Conservation (phyloP, 441 rosid species). For the Biscutella auriculata region DNA sequence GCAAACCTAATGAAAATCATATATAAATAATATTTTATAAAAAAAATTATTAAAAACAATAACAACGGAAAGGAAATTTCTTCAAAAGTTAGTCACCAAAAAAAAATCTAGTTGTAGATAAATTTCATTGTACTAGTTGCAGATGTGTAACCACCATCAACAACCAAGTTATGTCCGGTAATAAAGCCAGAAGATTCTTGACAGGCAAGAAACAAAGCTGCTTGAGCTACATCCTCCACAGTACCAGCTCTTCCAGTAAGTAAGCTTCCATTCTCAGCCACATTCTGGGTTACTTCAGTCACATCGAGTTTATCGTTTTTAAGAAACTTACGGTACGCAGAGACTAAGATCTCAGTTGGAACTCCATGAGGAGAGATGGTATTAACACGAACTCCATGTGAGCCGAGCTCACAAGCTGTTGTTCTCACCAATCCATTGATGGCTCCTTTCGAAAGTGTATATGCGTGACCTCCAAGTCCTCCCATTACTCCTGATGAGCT, state of each 20-base stretch:
- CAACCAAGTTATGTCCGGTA: conserved; percentile 63
- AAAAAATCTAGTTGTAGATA: conserved; percentile 31
- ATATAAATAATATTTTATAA: too few species aligned
- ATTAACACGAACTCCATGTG: conserved; percentile 58
- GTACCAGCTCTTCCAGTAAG: conserved; percentile 37
- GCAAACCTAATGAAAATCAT: too few species aligned
- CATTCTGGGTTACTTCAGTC: conserved; percentile 37
- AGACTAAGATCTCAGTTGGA: conserved; percentile 63
- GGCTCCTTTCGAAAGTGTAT: conserved; percentile 56
- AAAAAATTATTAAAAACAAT: too few species aligned
- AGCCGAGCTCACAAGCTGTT: conserved; percentile 60
- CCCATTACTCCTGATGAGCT: conserved; percentile 73
- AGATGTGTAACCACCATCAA: conserved; percentile 79
- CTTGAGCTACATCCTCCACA: conserved; percentile 58
- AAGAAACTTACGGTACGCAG: conserved; percentile 31
- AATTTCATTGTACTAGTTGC: conserved; percentile 28
- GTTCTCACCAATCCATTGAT: conserved; percentile 48
- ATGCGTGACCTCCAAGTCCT: conserved; percentile 66
- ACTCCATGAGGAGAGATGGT: conserved; percentile 82
- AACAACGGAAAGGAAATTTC: too few species aligned
- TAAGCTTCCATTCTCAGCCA: conserved; percentile 55
- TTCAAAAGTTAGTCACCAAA: too few species aligned
- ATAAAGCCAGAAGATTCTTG: conserved; percentile 47
- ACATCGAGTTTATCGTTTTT: conserved; percentile 29
- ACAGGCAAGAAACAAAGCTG: conserved; percentile 60